Base-by-base conservation (phyloP, 768 basidiomycete genomes). In the Xerocomus potaroensis region DNA sequence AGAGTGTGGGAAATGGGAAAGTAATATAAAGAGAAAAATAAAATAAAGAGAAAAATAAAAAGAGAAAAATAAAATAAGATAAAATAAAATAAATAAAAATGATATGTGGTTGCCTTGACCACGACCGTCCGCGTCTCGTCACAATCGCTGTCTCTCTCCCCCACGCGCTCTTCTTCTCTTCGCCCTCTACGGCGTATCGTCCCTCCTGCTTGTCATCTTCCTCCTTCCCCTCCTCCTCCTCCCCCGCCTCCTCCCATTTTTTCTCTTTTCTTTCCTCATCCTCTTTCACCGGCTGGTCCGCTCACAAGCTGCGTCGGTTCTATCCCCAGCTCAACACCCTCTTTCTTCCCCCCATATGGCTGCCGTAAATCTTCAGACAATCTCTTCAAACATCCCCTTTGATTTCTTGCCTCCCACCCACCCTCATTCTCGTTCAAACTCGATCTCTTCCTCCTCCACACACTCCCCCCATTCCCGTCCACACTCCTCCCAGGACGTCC, bases 391-490 rank as follows among this genome's bases (percentile, higher is more conserved):
- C 65, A 69, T 81, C 60, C 77, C 84, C 51, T 78, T 87, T 69
- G 85, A 88, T 65, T 87, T 85, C 66, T 70, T 84, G 43, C 80
- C 83, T 39, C 65, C 73, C 44, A 77, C 72, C 53, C 72, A 72
- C 62, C 74, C 73, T 52, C 88, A 87, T 63, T 88, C 87, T 24
- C 79, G 88, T 62, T 87, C 87, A 36, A 79, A 76, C 64, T 91
- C 88, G 16, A 77, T 87, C 64, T 84, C 84, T 34, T 88, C 87
- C 31, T 76, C 80, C 40, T 85, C 84, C 48, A 80, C 84, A 39
- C 81, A 81, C 61, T 85, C 83, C 2, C 79, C 83, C 55, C 75
- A 75, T 58, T 86, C 87, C 38, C 79, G 87, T 19, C 85, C 87
- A 31, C 86, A 86, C 55, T 90, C 87, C 41, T 83, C 87, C 55